A percentile compares a stretch with the other conserved stretches of the same genome.
Conservation (phyloP, 306 rosid species). For the Cajanus cajan region DNA sequence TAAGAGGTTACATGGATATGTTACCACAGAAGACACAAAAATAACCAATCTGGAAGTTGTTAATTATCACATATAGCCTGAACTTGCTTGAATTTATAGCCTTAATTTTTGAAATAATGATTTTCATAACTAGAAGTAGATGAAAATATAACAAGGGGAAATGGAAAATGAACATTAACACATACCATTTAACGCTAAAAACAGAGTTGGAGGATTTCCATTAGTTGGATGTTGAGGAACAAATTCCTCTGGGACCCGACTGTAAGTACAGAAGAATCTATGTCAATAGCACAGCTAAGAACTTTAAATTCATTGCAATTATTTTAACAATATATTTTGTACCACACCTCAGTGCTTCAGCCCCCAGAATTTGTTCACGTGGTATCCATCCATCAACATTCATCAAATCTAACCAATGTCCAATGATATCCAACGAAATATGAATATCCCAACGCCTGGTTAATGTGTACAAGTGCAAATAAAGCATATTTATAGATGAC, state of each 20-base stretch:
- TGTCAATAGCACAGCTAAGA: constrained; percentile 31
- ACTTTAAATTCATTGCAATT: not conserved
- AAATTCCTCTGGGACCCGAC: constrained; percentile 86
- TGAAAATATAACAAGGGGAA: not conserved
- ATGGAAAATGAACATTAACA: not conserved
- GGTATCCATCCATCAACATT: constrained; percentile 99
- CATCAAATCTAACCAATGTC: constrained; percentile 96
- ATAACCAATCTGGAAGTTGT: not conserved
- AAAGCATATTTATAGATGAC: constrained; percentile 19
- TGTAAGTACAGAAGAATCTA: constrained; percentile 47
- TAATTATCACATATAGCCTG: constrained; percentile 13
- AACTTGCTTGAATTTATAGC: constrained; percentile 8
- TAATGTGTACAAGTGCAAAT: constrained; percentile 25
- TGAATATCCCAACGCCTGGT: constrained; percentile 94
- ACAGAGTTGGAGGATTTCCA: constrained; percentile 94
- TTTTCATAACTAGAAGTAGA: not conserved
- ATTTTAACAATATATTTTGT: constrained; percentile 32
- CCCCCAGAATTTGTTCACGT: constrained; percentile 95
- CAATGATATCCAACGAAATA: constrained; percentile 81
- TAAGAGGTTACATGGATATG: not conserved
- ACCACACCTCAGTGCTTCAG: constrained; percentile 87
- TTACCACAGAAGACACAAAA: constrained; percentile 5
- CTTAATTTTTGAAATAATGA: constrained; percentile 10
- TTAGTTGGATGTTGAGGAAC: constrained; percentile 87
- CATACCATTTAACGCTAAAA: constrained; percentile 75